Conservation (phyloP, 1,284 basidiomycete species). For the Stereum hirsutum region DNA sequence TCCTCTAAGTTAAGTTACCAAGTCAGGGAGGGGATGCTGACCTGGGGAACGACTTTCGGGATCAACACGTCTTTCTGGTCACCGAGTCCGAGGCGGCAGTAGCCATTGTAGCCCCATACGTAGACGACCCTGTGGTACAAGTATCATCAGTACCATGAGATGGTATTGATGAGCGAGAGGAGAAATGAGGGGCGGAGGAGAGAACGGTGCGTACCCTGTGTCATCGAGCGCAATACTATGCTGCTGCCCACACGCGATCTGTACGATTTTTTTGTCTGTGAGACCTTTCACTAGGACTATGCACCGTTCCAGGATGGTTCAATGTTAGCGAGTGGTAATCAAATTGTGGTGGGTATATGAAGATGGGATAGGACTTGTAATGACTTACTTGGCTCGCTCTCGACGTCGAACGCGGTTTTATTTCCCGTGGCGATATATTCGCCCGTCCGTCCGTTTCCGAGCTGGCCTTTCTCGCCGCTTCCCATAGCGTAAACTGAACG, state of each 20-base stretch:
- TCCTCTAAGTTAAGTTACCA: no score
- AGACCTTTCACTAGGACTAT: slow-evolving; percentile 66
- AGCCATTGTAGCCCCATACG: slow-evolving; percentile 83
- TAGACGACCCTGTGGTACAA: slow-evolving; percentile 56
- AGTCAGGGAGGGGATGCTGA: slow-evolving; percentile 12
- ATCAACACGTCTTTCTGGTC: slow-evolving; percentile 76
- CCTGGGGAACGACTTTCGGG: slow-evolving; percentile 73
- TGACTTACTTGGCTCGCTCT: slow-evolving; percentile 59
- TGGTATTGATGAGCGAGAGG: background rate
- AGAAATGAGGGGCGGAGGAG: no score
- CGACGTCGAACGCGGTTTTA: slow-evolving; percentile 77
- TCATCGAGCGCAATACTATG: slow-evolving; percentile 78
- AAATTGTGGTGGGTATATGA: slow-evolving; percentile 7
- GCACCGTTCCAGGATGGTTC: no score
- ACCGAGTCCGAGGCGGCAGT: slow-evolving; percentile 75
- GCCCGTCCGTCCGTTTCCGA: slow-evolving; percentile 87
- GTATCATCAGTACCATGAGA: slow-evolving; percentile 3
- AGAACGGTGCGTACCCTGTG: slow-evolving; percentile 41
- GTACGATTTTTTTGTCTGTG: slow-evolving; percentile 65
- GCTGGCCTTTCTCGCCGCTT: slow-evolving; percentile 87
- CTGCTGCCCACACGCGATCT: slow-evolving; percentile 82
- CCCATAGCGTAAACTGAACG: slow-evolving; percentile 79
- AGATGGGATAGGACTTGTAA: slow-evolving; percentile 5
- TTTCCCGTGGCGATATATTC: slow-evolving; percentile 82
- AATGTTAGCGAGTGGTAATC: no score